These are phyloP conservation scores for Trametes maxima DNA, from an alignment of 768 basidiomycete genomes.

Conservation along the genomic window DNA sequence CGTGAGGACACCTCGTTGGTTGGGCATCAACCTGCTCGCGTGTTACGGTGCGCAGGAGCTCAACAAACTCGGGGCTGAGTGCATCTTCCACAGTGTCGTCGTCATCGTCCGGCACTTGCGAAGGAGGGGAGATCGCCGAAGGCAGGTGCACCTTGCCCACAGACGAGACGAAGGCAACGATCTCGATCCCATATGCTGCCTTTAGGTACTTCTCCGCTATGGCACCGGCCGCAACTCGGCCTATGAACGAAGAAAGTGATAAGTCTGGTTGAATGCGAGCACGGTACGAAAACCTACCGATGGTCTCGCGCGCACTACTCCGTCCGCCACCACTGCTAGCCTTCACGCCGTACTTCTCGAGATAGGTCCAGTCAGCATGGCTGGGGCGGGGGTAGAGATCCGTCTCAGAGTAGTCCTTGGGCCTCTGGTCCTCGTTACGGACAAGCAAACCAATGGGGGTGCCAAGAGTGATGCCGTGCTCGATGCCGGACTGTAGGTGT, in stretches of 20 bases:
- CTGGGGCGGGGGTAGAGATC: conserved; percentile 96
- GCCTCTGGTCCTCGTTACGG: conserved; percentile 96
- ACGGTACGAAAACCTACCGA: conserved; percentile 53
- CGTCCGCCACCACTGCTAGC: conserved; percentile 96
- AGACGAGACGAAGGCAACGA: conserved; percentile 95
- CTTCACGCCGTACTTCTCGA: conserved; percentile 96
- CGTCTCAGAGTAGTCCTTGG: conserved; percentile 98
- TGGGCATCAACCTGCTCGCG: conserved; percentile 89
- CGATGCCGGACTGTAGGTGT: conserved; percentile 89
- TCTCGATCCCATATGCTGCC: conserved; percentile 84
- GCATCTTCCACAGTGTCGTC: conserved; percentile 68
- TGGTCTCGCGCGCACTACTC: conserved; percentile 94
- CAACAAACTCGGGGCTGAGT: conserved; percentile 79
- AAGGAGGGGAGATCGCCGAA: conserved; percentile 45
- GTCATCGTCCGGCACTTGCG: conserved; percentile 43
- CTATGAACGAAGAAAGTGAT: conserved; percentile 38
- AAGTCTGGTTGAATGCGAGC: not conserved
- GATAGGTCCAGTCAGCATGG: conserved; percentile 97
- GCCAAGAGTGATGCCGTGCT: conserved; percentile 93
- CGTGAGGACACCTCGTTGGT: conserved; percentile 87
- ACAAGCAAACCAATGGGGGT: conserved; percentile 98
- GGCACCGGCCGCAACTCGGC: conserved; percentile 95
- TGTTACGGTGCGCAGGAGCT: conserved; percentile 76
- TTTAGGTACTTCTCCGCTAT: conserved; percentile 97
- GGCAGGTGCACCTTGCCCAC: conserved; percentile 93